Evolutionary conservation across 75 land plant species (phyloP), one percentile per base, ranked within the genome.

Genomic region (Larix kaempferi): DNA sequence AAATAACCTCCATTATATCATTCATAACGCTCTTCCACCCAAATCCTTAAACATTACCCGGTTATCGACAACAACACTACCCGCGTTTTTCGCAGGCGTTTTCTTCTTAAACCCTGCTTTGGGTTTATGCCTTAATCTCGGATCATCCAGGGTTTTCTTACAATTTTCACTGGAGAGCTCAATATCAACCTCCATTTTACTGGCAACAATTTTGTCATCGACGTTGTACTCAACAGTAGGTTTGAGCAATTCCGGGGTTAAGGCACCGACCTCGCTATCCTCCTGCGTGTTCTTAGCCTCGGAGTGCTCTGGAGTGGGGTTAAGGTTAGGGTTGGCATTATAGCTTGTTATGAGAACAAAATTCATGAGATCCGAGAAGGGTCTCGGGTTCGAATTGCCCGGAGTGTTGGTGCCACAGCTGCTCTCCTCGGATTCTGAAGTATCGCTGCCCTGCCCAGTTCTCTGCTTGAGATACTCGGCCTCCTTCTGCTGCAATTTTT

Each of bases 21-120:
- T 37, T 37, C 3, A 37, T 37, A 37, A 3, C 39, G 39, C 3
- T 37, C 39, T 86, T 71, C 98, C 99, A 8, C 98, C 99, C 57
- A 97, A 76, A 76, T 97, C 98, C 62, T 76, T 84, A 78, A 97
- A 97, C 76, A 65, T 80, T 6, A 84, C 83, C 62, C 81, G 77
- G 21, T 65, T 57, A 41, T 79, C 77, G 58, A 49, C 49, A 44
- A 67, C 22, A 2, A 76, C 78, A 37, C 1, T 37, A 57, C 3
- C 21, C 59, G 15, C 1, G 2, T 3, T 15, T 58, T 16, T 16
- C 37, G 21, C 41, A 4, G 39, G 33, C 62, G 16, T 5, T 26
- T 75, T 6, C 21, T 26, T 33, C 2, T 39, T n/a, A 7, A 21
- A 11, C 25, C 21, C 77, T 33, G 5, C 25, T 74, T 74, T 13